Evolutionary conservation across 108 stramenopile genomes (phyloP).

Genomic region (Mediolabrus comicus): DNA sequence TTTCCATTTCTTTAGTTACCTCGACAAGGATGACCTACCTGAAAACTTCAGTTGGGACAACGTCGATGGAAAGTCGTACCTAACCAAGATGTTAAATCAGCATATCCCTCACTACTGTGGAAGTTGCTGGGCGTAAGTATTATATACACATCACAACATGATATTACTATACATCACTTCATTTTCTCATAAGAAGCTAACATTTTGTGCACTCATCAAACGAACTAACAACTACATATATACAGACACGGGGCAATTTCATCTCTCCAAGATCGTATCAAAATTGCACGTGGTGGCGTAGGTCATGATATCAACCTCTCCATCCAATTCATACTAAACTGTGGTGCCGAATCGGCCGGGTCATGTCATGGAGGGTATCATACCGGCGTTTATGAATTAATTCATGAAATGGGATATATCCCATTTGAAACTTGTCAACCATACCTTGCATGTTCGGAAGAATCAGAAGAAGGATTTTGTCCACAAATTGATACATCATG

Average conservation of each 20-base stretch:
- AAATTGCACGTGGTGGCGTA: constrained; percentile 78
- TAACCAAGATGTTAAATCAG: constrained; percentile 86
- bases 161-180: too few species aligned
- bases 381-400: constrained; percentile 72
- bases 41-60: constrained; percentile 69
- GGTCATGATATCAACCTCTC: constrained; percentile 63
- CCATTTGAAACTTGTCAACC: constrained; percentile 63
- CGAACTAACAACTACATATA: too few species aligned
- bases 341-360: constrained; percentile 63
- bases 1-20: constrained; percentile 13
- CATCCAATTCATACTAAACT: constrained; percentile 88
- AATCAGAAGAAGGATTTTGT: constrained; percentile 79
- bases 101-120: constrained; percentile 82
- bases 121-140: constrained; percentile 40
- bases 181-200: too few species aligned
- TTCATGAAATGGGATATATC: constrained; percentile 48
- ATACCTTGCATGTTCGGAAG: constrained; percentile 85
- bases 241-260: constrained; percentile 82
- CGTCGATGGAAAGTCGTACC: constrained; percentile 73
- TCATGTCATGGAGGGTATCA: constrained; percentile 74
- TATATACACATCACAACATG: too few species aligned
- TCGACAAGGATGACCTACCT: constrained; percentile 32
- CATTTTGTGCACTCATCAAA: too few species aligned
- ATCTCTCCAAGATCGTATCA: constrained; percentile 88
- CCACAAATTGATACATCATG: constrained; percentile 80